Percentiles rank a stretch among this genome's conserved stretches.
Conservation (phyloP, 441 rosid genomes). For the Euphorbia corollata region DNA sequence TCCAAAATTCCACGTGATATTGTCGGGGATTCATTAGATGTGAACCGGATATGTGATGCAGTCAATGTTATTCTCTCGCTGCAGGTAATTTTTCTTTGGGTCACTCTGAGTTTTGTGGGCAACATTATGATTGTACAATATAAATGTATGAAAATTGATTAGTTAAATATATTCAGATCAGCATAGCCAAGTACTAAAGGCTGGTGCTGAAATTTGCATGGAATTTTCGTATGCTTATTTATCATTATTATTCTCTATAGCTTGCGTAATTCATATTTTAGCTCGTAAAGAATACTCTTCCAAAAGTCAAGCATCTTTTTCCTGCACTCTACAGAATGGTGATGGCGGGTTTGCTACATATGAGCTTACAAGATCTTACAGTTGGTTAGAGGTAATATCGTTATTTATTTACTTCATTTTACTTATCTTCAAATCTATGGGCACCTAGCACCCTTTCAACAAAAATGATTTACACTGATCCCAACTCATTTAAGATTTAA, state of each 20-base stretch:
- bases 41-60: constrained; percentile 55
- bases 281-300: background rate
- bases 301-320: background rate
- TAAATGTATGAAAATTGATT: background rate
- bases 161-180: background rate
- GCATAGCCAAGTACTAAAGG: background rate
- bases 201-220: background rate
- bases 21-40: constrained; percentile 70
- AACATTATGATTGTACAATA: background rate
- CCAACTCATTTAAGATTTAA: background rate
- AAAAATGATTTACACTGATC: background rate
- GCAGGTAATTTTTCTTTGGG: constrained; percentile 43
- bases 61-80: constrained; percentile 84
- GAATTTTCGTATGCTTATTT: background rate
- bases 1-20: constrained; percentile 59
- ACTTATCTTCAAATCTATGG: too few relatives aligned
- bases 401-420: too few relatives aligned
- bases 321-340: constrained; percentile 45
- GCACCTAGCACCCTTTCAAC: too few relatives aligned
- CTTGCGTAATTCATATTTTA: background rate
- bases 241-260: background rate
- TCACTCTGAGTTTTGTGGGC: background rate
- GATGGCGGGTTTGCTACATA: constrained; percentile 80
- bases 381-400: constrained; percentile 81
- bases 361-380: constrained; percentile 79